phyloP scores from a whole-genome alignment of 2,329 filamentous ascomycete species.

The Lecanicillium sp. region DNA sequence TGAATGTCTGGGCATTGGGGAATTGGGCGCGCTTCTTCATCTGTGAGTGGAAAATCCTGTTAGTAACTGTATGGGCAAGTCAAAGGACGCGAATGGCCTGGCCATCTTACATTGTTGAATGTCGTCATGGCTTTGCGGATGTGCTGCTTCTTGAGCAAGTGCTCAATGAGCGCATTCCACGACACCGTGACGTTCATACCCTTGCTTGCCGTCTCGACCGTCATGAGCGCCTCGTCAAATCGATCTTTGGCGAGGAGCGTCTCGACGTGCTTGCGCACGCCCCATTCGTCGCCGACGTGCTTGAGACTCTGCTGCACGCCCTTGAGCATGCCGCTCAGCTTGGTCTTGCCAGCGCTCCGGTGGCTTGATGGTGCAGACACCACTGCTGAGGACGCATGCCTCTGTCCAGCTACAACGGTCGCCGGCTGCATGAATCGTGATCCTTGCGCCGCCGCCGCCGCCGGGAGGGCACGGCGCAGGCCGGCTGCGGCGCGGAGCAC shows the following conservation, averaged over 20 bases:
- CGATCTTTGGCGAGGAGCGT: constrained; percentile 53
- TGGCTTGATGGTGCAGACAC: constrained; percentile 19
- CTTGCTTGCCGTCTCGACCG: constrained; percentile 65
- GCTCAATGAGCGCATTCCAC: constrained; percentile 82
- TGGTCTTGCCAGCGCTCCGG: constrained; percentile 18
- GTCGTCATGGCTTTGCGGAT: constrained; percentile 65
- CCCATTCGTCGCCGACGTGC: constrained; percentile 63
- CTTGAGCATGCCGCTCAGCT: constrained; percentile 27
- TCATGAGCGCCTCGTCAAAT: constrained; percentile 58
- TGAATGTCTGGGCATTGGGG: constrained; percentile 79
- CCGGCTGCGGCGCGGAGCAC: not conserved
- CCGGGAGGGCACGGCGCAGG: constrained; percentile 7
- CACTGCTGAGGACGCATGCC: constrained; percentile 14
- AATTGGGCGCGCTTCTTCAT: constrained; percentile 91
- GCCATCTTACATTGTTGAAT: constrained; percentile 72
- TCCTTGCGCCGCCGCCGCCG: not conserved
- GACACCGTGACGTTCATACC: constrained; percentile 61
- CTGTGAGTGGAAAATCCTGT: constrained; percentile 34
- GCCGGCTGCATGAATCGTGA: constrained; percentile 2
- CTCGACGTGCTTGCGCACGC: constrained; percentile 63
- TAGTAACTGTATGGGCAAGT: constrained; percentile 11
- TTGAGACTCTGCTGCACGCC: constrained; percentile 50
- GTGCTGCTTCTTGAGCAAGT: constrained; percentile 56
- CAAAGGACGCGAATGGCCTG: constrained; percentile 10
- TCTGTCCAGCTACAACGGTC: constrained; percentile 10